A percentile compares a stretch with the other conserved stretches of the same genome.
Conservation (phyloP, 768 basidiomycete species). For the Termitomyces titanicus region DNA sequence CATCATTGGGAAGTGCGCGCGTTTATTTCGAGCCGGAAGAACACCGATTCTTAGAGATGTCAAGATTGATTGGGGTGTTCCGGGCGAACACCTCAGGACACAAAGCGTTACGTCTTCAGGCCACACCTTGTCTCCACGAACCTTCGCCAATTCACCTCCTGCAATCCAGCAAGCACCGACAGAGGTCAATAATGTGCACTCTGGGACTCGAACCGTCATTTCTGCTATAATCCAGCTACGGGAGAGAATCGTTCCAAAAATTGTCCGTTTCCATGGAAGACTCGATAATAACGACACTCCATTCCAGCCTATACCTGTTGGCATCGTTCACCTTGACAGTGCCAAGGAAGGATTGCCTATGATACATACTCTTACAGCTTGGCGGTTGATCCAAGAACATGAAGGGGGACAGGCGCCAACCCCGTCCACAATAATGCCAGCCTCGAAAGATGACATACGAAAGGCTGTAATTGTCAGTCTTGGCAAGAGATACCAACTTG, state of each 20-base stretch:
- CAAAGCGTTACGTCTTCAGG: constrained; percentile 17
- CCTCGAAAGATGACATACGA: constrained; percentile 30
- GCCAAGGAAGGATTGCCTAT: constrained; percentile 29
- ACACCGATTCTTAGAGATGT: constrained; percentile 43
- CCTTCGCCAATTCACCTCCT: constrained; percentile 24
- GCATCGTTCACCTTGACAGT: constrained; percentile 29
- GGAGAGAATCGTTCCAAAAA: constrained; percentile 24
- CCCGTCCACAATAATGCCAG: constrained; percentile 22
- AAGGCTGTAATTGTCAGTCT: constrained; percentile 47
- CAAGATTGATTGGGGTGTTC: constrained; percentile 47
- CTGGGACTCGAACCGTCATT: constrained; percentile 30
- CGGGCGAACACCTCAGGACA: constrained; percentile 18
- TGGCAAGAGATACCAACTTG: constrained; percentile 48
- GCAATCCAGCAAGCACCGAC: constrained; percentile 33
- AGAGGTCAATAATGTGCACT: constrained; percentile 28
- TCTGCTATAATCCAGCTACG: constrained; percentile 30
- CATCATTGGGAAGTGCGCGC: constrained; percentile 45
- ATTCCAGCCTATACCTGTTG: constrained; percentile 28
- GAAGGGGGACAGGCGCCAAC: constrained; percentile 32
- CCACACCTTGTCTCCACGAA: constrained; percentile 14
- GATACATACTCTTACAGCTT: constrained; percentile 54
- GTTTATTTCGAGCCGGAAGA: constrained; percentile 48
- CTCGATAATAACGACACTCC: constrained; percentile 29
- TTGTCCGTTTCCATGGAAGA: constrained; percentile 29
- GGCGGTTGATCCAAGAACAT: constrained; percentile 50